Evolutionary conservation across 164 flowering plant species (phyloP), one percentile per base, ranked within the genome.

Genomic region (Tetrastigma voinierianum): DNA sequence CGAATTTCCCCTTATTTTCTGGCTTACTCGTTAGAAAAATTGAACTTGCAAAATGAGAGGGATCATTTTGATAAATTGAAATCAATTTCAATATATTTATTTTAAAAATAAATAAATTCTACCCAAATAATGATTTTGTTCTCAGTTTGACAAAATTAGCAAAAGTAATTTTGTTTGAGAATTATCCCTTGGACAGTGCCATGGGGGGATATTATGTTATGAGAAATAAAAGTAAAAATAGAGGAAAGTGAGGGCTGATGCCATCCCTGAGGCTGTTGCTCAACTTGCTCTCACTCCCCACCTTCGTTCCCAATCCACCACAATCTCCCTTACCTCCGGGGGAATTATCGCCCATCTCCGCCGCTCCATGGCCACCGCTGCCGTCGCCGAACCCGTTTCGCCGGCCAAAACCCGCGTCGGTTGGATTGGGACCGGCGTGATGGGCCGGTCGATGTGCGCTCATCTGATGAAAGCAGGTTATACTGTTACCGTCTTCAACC

Each of bases 351-450:
- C 57, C 57, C 60, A 60, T 51, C 76, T 44, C 72, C 76, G 46
- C 78, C 83, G 77, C 78, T 2, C 80, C 75, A 86, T 84, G 88
- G 67, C 96, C 77, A 44, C 78, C 69, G 8, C 81, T 65, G 54
- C 82, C 70, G 59, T 63, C 62, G 73, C 57, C 68, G 76, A 66
- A 2, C 73, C 83, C 24, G 66, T 84, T 19, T 64, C 59, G 67
- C 98, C 98, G 0, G 47, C 85, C 52, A 84, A 46, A 70, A 90
- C 96, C 40, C 78, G 85, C 17, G 57, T 95, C 9, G 97, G 99
- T n/a, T 95, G 99, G 99, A 90, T 95, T 73, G 99, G 99, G n/a
- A 95, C 99, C 20, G 98, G 99, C 67, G 90, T 95, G 6, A 95
- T 95, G 99, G 98, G 99, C 61, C 77, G 72, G 9, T 86, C 91